Percentiles rank a stretch among this genome's conserved stretches.
Evolutionary conservation across 2,329 filamentous ascomycete genomes (phyloP).

Genomic region (Aspergillus nomiae): DNA sequence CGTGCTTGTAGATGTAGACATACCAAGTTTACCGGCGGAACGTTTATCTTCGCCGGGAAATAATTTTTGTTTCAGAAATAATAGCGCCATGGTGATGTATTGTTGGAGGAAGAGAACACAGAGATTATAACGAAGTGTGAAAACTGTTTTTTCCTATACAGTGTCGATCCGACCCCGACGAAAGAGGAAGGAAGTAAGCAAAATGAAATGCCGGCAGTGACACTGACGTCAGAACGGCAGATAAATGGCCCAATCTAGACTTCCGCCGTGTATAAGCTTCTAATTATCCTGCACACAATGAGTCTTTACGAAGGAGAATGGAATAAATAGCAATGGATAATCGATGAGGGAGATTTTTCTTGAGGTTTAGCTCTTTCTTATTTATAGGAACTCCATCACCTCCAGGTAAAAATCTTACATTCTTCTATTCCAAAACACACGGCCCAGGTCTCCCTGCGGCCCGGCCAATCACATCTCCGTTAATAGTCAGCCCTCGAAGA

Average conservation of each 20-base stretch:
- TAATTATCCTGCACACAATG: not conserved
- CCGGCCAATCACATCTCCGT: conserved; percentile 10
- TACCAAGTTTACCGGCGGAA: conserved; percentile 16
- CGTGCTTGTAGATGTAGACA: not conserved
- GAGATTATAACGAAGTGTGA: not conserved
- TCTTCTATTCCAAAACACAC: not conserved
- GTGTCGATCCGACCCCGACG: not conserved
- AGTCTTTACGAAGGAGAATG: not conserved
- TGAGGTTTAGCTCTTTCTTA: not conserved
- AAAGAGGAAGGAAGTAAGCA: conserved; percentile 5
- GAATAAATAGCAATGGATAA: not conserved
- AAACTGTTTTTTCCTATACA: not conserved
- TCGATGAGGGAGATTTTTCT: not conserved
- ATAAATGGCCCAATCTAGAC: conserved; percentile 9
- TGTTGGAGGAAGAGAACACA: not conserved
- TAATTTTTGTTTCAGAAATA: conserved; percentile 41
- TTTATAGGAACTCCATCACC: not conserved
- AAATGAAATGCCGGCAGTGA: not conserved
- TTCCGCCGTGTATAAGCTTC: not conserved
- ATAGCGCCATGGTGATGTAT: conserved; percentile 33
- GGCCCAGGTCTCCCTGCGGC: not conserved
- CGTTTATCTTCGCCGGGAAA: conserved; percentile 30
- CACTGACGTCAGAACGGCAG: conserved; percentile 11
- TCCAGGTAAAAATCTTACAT: not conserved
- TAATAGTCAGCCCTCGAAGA: conserved; percentile 12